Evolutionary conservation across 257 asterid genomes (phyloP), one percentile per base, ranked within the genome.

Genomic region (Plantago ovata): DNA sequence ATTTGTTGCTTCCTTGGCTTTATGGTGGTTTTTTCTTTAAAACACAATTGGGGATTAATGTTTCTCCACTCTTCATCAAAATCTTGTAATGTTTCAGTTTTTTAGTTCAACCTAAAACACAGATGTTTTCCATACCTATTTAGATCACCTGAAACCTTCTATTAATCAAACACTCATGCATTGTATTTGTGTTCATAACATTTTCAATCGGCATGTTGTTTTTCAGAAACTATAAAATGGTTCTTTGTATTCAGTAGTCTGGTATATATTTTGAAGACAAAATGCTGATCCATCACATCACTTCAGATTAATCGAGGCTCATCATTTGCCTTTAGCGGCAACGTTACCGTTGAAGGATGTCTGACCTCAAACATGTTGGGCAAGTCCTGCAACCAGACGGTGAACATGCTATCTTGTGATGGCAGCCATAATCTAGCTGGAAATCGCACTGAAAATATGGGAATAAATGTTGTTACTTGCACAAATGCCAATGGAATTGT

Each of bases 241-340:
- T 45, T 6, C 13, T 16, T 50, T 20, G 10, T 23, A 10, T 50
- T 50, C 56, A 50, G 38, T 22, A 22, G 22, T 16, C 38, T 16
- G 6, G 28, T 10, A 23, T 50, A 28, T 1, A 50, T 50, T 36
- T 22, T 50, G n/a, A 19, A 50, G 3, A 22, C 18, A 16, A 20
- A 9, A 13, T 23, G 6, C n/a, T 50, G 28, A 22, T 0, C 18
- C 33, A 12, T 50, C 10, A 22, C 23, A 13, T 32, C n/a, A 50
- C 59, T 69, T 65, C 92, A 93, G 99, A 86, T 89, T 61, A 89
- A 93, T 71, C 83, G 97, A 74, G 99, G 99, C 28, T 69, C 68
- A 0, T 33, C 73, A 32, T 89, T 79, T 77, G 70, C 79, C 66
- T 89, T 89, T 72, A 73, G 87, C 20, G 94, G 90, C 54, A 93